Evolutionary conservation across 1,284 basidiomycete genomes (phyloP), one percentile per base, ranked within the genome.

Genomic region (Cutaneotrichosporon sp.): DNA sequence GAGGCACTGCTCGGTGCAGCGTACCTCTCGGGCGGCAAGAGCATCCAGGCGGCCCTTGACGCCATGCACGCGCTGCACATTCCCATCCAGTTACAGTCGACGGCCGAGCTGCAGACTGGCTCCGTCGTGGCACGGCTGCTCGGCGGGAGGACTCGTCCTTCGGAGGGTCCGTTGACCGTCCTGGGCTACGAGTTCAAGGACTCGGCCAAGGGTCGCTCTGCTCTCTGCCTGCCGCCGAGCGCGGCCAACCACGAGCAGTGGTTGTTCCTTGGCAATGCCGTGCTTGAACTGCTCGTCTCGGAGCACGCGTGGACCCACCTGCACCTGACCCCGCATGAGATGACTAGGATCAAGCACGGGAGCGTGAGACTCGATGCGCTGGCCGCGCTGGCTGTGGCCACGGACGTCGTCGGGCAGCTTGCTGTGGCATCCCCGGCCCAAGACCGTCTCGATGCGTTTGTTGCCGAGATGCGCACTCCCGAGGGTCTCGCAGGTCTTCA

Each of bases 1-100:
- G 76, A 78, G 63, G 67, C 76, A 0, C 58, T 76, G 5, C 64
- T 78, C 31, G 76, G 64, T 4, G 74, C 76, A 3, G 65, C 71
- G 1, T 76, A 74, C 59, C 56, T 74, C 13, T 71, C 71, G 2
- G 14, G 22, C 4, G 34, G 24, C 13, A 49, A 62, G 16, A 27
- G 27, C 27, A 9, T 45, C 14, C 34, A 42, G 11, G 54, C 18
- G 25, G 72, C 70, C 1, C 60, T 78, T 10, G 42, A 57, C 10
- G 69, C 64, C 5, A 65, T 69, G 45, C 69, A 66, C 31, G 38
- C 18, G 3, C 58, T 74, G 3, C 25, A 47, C 10, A 65, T 75
- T 4, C 68, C 66, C 2, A 34, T 72, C n/a, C 54, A 43, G 42
- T 11, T 55, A 8, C 51, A 22, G 5, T 38, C 33, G 20, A 9